Base-by-base conservation (phyloP, 495 filamentous ascomycete genomes). In the Talaromyces proteolyticus region DNA sequence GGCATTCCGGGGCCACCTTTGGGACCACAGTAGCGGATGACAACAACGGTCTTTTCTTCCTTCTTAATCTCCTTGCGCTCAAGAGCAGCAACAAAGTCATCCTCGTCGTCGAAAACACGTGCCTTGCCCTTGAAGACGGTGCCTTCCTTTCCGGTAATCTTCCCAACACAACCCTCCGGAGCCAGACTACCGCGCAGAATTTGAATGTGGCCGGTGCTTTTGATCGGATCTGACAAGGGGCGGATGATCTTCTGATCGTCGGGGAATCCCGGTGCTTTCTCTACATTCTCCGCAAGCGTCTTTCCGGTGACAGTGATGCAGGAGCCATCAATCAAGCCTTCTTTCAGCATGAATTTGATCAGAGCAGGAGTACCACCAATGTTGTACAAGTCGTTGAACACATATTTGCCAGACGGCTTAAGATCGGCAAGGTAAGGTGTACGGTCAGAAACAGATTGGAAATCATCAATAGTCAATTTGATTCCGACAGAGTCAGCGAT, bases 61-160 rank as follows among this genome's bases (percentile, higher is more conserved):
- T 94, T 92, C 73, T 87, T 91, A 66, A 97, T 87, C 51, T 89
- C 87, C 23, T 85, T 85, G 42, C 76, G 72, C 71, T 92, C 88
- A 19, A 92, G 80, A 6, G 88, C 85, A 37, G 67, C 70, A 54
- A 92, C 82, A 69, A 94, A 90, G 64, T 78, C 79, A 50, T 92
- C 86, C 66, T 94, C 89, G 53, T 77, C 77, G 65, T 98, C 85
- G 70, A 89, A 98, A 57, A 88, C 88, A 53, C 84, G 86, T 26
- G 93, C 93, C 57, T 82, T 91, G 49, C 93, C 93, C 16, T 77
- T 85, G 72, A 98, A 98, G 7, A 73, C 66, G n/a, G 85, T 77
- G 18, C 93, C 93, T 66, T 98, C 93, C 70, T 98, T 98, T 52
- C 93, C 93, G 7, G 93, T 98, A 68, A 98, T 98, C 76, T 98